phyloP scores from a whole-genome alignment of 2,329 filamentous ascomycete genomes.

The Sphaerulina vaccinii region DNA sequence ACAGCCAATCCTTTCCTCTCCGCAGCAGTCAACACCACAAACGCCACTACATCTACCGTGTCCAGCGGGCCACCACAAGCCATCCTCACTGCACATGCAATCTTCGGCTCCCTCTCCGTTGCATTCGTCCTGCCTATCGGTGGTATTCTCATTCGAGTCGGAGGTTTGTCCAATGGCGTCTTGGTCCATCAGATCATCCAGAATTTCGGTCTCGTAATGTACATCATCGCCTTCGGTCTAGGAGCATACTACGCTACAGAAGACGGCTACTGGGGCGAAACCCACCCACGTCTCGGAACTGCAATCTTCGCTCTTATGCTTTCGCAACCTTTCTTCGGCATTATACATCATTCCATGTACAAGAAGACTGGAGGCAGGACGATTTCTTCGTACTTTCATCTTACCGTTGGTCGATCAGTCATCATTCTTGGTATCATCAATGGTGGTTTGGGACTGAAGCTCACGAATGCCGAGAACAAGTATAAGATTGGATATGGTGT shows the following conservation, averaged over 20 bases:
- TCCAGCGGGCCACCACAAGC: conserved; percentile 12
- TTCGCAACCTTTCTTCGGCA: conserved; percentile 55
- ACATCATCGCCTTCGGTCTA: conserved; percentile 51
- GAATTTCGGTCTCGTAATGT: conserved; percentile 48
- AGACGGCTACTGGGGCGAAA: conserved; percentile 42
- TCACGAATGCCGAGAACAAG: conserved; percentile 42
- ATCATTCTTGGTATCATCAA: conserved; percentile 57
- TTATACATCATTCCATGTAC: conserved; percentile 54
- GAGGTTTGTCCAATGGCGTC: conserved; percentile 45
- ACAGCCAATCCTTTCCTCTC: conserved; percentile 46
- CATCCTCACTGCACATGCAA: conserved; percentile 45
- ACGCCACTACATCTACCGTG: neutral
- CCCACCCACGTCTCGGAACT: conserved; percentile 55
- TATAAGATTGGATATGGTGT: conserved; percentile 49
- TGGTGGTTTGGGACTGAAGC: conserved; percentile 54
- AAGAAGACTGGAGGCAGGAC: conserved; percentile 39
- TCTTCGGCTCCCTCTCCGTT: conserved; percentile 46
- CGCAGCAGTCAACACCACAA: conserved; percentile 11
- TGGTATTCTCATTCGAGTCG: conserved; percentile 46
- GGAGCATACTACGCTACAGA: conserved; percentile 41
- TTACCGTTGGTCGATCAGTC: conserved; percentile 36
- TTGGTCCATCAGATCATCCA: conserved; percentile 52
- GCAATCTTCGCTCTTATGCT: conserved; percentile 52
- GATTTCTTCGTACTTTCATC: conserved; percentile 45
- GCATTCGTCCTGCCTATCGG: conserved; percentile 48